Conservation (phyloP, 1,284 basidiomycete species). For the Prillingera fragicola region DNA sequence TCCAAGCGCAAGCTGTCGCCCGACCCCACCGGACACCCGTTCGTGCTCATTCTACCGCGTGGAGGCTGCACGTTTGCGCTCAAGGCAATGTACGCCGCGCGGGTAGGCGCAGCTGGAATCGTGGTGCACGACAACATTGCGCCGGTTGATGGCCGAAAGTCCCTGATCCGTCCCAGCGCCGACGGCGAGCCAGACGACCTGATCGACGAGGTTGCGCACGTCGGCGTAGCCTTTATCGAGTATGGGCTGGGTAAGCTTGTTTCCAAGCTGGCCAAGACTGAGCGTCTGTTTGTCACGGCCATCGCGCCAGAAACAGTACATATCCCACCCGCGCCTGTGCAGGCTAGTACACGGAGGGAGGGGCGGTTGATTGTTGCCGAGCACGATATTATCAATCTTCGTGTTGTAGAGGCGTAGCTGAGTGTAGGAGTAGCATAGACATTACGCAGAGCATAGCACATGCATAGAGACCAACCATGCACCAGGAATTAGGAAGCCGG, state of each 20-base stretch:
- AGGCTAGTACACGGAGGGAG: neutral
- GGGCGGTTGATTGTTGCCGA: slow-evolving; percentile 9
- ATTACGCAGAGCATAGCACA: too few species aligned
- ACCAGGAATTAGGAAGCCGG: too few species aligned
- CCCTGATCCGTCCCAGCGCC: slow-evolving; percentile 36
- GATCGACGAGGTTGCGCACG: slow-evolving; percentile 11
- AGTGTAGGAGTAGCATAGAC: neutral
- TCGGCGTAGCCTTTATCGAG: slow-evolving; percentile 33
- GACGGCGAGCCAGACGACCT: slow-evolving; percentile 16
- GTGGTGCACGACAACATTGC: slow-evolving; percentile 55
- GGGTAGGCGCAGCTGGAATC: slow-evolving; percentile 65
- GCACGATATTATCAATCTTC: slow-evolving; percentile 12
- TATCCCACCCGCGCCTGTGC: too few species aligned
- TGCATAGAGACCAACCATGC: too few species aligned
- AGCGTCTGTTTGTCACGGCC: neutral
- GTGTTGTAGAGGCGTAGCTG: slow-evolving; percentile 4
- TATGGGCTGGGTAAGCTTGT: slow-evolving; percentile 21
- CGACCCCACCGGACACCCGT: slow-evolving; percentile 1
- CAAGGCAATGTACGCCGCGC: slow-evolving; percentile 62
- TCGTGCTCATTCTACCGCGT: slow-evolving; percentile 44
- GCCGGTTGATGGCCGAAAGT: slow-evolving; percentile 8
- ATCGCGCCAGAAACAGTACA: neutral
- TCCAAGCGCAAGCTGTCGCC: slow-evolving; percentile 2
- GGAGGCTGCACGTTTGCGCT: slow-evolving; percentile 77
- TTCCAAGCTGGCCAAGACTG: neutral